Percentiles rank a stretch among this genome's conserved stretches.
Conservation (phyloP, 495 filamentous ascomycete species). For the Lentithecium fluviatile region DNA sequence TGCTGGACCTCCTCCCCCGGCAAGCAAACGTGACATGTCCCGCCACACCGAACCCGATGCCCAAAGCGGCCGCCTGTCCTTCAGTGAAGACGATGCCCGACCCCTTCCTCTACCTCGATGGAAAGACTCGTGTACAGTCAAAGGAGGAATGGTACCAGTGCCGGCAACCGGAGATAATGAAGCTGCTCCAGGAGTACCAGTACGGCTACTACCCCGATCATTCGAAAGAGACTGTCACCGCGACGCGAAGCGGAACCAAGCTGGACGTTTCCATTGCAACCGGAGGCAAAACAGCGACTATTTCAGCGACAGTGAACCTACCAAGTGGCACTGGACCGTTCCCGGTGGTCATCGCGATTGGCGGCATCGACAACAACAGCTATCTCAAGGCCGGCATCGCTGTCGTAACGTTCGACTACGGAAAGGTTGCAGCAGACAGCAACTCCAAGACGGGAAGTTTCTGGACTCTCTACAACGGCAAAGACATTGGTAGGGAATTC, state of each 20-base stretch:
- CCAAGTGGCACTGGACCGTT: conserved; percentile 47
- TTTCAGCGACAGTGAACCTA: conserved; percentile 49
- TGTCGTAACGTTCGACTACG: conserved; percentile 54
- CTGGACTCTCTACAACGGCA: conserved; percentile 53
- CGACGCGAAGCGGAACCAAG: conserved; percentile 51
- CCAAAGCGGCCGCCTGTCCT: conserved; percentile 24
- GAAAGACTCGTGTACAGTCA: conserved; percentile 47
- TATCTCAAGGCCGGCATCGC: conserved; percentile 53
- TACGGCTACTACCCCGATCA: conserved; percentile 57
- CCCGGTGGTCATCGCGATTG: conserved; percentile 56
- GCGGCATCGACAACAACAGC: conserved; percentile 53
- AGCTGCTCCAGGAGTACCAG: conserved; percentile 56
- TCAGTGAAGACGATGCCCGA: conserved; percentile 46
- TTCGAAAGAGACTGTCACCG: conserved; percentile 51
- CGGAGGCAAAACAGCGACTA: conserved; percentile 48
- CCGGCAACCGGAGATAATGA: conserved; percentile 53
- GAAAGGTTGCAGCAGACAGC: conserved; percentile 51
- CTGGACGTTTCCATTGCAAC: conserved; percentile 51
- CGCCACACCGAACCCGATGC: conserved; percentile 24
- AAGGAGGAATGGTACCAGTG: conserved; percentile 54
- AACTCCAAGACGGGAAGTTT: conserved; percentile 54
- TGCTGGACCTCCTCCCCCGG: conserved; percentile 20
- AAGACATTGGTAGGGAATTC: conserved; percentile 49
- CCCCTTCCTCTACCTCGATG: conserved; percentile 54
- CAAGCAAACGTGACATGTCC: conserved; percentile 29